Evolutionary conservation across 768 basidiomycete genomes (phyloP), one percentile per base, ranked within the genome.

Genomic region (Boletus speciosus): DNA sequence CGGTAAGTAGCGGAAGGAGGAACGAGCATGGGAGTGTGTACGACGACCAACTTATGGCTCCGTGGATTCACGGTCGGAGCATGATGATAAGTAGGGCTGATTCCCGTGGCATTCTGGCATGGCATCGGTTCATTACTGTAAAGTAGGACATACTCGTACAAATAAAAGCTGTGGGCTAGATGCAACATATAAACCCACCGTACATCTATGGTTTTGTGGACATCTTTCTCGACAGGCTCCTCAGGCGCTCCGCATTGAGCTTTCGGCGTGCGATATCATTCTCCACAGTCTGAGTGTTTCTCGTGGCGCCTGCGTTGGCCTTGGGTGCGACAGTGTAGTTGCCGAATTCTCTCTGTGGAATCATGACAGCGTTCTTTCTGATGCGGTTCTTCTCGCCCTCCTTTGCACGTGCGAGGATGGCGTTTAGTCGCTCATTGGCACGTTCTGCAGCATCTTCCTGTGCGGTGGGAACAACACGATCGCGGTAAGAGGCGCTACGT

Each of bases 321-420:
- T 71, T 80, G 8, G 92, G 92, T 38, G 91, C 92, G 27, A 93
- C 81, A 0, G 87, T 88, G 70, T 92, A 95, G 55, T 76, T 86
- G 47, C 86, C 85, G 14, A 92, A 66, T 54, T 88, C 81, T 49
- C 85, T 74, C 68, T 88, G 81, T 2, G 93, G 92, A 52, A 95
- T 92, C 74, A 81, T 79, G 34, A 93, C 92, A 3, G 88, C 88
- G 51, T 93, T 89, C 77, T 82, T 85, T 67, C 83, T 78, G 50
- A 86, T 80, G 19, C 84, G 76, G 45, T 80, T 76, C 75, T 82
- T 88, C 61, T 92, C 90, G 55, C 71, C 76, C 61, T 84, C 83
- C 66, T 78, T 81, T 32, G 83, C 86, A 49, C 83, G 76, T 10
- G 83, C 85, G 52, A 88, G 73, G 52, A 90, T 91, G 14, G 83